These are phyloP conservation scores for Giardia muris DNA, from an alignment of 208 protist genomes.

Conservation along the genomic window DNA sequence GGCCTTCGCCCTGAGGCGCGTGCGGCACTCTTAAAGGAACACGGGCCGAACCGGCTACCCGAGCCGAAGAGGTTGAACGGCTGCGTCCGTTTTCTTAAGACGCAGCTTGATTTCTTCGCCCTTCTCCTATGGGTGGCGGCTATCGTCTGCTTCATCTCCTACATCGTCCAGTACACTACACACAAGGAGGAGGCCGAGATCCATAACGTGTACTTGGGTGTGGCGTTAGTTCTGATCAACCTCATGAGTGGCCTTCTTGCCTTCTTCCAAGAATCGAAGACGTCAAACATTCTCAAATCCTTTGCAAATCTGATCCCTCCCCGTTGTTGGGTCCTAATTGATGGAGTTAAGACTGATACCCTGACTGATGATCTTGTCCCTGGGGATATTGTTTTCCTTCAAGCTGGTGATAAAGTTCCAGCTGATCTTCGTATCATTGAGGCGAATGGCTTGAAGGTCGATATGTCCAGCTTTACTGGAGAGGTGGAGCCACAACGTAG, in stretches of 20 bases:
- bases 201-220: not conserved
- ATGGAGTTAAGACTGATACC: not conserved
- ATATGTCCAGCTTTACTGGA: slow-evolving; percentile 29
- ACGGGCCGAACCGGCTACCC: not conserved
- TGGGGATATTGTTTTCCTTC: slow-evolving; percentile 32
- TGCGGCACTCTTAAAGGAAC: not conserved
- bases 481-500: slow-evolving; percentile 20
- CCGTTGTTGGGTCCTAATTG: not conserved
- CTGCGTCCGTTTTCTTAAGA: not conserved
- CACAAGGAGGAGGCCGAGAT: not conserved
- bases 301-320: slow-evolving; percentile 15
- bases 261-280: slow-evolving; percentile 23
- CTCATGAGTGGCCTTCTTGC: slow-evolving; percentile 12
- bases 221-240: slow-evolving; percentile 4
- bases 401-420: slow-evolving; percentile 18
- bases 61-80: not conserved
- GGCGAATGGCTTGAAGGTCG: slow-evolving; percentile 9
- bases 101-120: slow-evolving; percentile 1
- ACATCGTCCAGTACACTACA: not conserved
- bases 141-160: not conserved
- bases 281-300: not conserved
- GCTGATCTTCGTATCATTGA: slow-evolving; percentile 30
- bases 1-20: not conserved
- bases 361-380: not conserved
- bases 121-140: slow-evolving; percentile 11